These are phyloP conservation scores for Aspergillus sojae DNA, from an alignment of 2,329 filamentous ascomycete genomes.

Conservation along the genomic window DNA sequence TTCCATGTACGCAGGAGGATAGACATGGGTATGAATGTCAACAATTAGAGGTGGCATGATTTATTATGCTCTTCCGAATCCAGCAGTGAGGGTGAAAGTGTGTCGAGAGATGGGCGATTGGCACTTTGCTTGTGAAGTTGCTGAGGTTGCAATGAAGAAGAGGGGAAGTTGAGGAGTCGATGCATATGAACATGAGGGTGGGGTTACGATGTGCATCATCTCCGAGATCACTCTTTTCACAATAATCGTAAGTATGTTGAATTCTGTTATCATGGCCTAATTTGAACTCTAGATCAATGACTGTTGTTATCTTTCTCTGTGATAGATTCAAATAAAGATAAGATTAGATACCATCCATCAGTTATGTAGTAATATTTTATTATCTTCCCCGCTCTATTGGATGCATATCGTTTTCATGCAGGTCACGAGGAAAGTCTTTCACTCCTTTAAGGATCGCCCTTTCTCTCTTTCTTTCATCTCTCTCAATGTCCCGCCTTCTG, in stretches of 20 bases:
- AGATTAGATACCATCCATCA: not conserved
- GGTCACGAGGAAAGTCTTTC: not conserved
- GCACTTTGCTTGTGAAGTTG: not conserved
- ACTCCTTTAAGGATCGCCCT: not conserved
- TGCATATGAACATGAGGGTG: not conserved
- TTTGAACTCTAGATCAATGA: not conserved
- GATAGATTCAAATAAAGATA: not conserved
- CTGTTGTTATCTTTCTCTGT: not conserved
- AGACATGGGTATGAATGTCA: conserved; percentile 66
- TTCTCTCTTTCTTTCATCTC: not conserved
- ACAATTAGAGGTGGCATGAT: conserved; percentile 48
- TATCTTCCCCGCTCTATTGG: conserved; percentile 1
- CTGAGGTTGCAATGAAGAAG: conserved; percentile 8
- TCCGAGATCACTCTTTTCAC: not conserved
- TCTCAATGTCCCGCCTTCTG: not conserved
- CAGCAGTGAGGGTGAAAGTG: conserved; percentile 12
- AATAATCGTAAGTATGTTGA: not conserved
- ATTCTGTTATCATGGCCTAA: not conserved
- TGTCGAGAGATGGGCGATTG: not conserved
- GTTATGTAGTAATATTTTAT: no score
- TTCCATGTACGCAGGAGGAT: conserved; percentile 61
- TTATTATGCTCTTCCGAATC: not conserved
- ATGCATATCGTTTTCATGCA: not conserved
- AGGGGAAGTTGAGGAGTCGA: conserved; percentile 4
- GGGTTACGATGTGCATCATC: not conserved